Conservation (phyloP, 1,139 yeast genomes). For the Taiozyma onychis region DNA sequence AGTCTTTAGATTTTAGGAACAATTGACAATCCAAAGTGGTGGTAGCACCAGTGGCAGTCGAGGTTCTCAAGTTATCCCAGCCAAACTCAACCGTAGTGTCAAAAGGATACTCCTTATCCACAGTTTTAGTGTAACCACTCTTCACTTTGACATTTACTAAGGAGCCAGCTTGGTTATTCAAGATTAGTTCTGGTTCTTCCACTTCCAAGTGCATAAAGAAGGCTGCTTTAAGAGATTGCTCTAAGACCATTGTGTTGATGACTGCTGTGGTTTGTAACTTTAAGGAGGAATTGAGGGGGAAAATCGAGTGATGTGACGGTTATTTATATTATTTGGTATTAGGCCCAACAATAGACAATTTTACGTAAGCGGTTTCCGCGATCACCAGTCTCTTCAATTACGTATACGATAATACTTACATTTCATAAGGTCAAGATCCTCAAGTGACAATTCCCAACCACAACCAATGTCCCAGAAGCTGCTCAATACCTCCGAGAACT, state of each 20-base stretch:
- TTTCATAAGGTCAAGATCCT: not conserved
- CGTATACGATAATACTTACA: not conserved
- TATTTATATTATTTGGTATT: not conserved
- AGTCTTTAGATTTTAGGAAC: slow-evolving; percentile 36
- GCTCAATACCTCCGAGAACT: slow-evolving; percentile 8
- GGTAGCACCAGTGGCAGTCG: slow-evolving; percentile 28
- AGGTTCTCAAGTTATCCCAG: slow-evolving; percentile 40
- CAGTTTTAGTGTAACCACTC: slow-evolving; percentile 31
- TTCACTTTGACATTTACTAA: slow-evolving; percentile 24
- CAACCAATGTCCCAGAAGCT: not conserved
- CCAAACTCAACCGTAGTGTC: slow-evolving; percentile 33
- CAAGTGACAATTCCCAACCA: not conserved
- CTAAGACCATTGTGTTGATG: not conserved
- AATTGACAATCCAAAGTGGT: slow-evolving; percentile 41
- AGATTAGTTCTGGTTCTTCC: slow-evolving; percentile 25
- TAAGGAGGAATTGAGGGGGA: not conserved
- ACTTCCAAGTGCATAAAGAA: slow-evolving; percentile 29
- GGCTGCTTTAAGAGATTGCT: slow-evolving; percentile 27
- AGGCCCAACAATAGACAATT: not conserved
- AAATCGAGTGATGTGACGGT: not conserved
- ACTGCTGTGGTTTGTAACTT: not conserved
- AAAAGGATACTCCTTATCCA: slow-evolving; percentile 29
- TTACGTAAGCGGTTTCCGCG: not conserved
- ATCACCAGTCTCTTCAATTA: too few species aligned
- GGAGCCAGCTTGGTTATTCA: slow-evolving; percentile 16